These are phyloP conservation scores for Dichomitus squalens DNA, from an alignment of 1,284 basidiomycete genomes.

Conservation along the genomic window DNA sequence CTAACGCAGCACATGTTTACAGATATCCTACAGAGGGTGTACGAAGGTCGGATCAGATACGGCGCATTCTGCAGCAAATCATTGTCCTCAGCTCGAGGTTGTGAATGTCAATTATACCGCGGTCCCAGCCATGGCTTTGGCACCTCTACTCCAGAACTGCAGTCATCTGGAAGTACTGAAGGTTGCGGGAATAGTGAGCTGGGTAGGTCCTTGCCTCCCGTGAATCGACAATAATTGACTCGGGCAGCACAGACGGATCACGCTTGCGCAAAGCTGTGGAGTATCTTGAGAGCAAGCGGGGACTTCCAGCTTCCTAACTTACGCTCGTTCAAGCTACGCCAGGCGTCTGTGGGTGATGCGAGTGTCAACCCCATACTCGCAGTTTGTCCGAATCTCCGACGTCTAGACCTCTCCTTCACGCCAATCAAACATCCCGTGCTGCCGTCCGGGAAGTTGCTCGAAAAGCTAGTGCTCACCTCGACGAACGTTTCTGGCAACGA, in stretches of 20 bases:
- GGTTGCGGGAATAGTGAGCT: slow-evolving; percentile 59
- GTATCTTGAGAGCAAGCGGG: slow-evolving; percentile 28
- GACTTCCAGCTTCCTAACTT: slow-evolving; percentile 41
- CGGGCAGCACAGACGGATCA: slow-evolving; percentile 55
- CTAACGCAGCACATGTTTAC: background rate
- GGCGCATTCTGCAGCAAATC: slow-evolving; percentile 42
- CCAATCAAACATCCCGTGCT: slow-evolving; percentile 42
- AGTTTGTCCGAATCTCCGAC: slow-evolving; percentile 51
- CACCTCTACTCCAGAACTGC: slow-evolving; percentile 46
- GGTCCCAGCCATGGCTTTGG: slow-evolving; percentile 49
- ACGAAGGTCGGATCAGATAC: slow-evolving; percentile 56
- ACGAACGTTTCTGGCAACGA: slow-evolving; percentile 46
- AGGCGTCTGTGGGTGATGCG: slow-evolving; percentile 51
- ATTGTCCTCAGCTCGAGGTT: slow-evolving; percentile 46
- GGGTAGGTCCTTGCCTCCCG: slow-evolving; percentile 43
- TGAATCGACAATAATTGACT: background rate
- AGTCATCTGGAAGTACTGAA: slow-evolving; percentile 57
- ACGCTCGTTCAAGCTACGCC: slow-evolving; percentile 61
- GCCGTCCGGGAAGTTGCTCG: slow-evolving; percentile 35
- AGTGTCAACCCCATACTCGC: slow-evolving; percentile 46
- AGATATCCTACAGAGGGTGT: slow-evolving; percentile 48
- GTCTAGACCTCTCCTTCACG: slow-evolving; percentile 69
- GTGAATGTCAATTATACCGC: slow-evolving; percentile 68
- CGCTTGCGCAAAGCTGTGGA: slow-evolving; percentile 49
- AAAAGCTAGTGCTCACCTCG: slow-evolving; percentile 66